These are phyloP conservation scores for Neonectria magnoliae DNA, from an alignment of 2,329 filamentous ascomycete species.

Conservation along the genomic window DNA sequence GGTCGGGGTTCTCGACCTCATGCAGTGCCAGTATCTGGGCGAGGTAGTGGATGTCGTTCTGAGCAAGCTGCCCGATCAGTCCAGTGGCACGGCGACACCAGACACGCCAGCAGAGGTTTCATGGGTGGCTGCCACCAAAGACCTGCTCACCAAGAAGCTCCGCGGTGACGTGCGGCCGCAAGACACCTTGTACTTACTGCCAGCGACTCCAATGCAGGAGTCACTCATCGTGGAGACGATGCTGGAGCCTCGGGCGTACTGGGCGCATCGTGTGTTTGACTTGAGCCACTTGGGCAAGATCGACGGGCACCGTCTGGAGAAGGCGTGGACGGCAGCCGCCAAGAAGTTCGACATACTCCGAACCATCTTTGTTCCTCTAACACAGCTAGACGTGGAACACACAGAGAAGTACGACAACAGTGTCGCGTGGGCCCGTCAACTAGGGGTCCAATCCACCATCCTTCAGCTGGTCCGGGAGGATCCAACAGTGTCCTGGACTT, in stretches of 20 bases:
- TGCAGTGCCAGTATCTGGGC: constrained; percentile 35
- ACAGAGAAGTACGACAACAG: constrained; percentile 8
- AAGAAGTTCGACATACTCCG: constrained; percentile 48
- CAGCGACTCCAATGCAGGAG: constrained; percentile 50
- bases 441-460: constrained; percentile 29
- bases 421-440: constrained; percentile 25
- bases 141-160: constrained; percentile 24
- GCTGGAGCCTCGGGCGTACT: constrained; percentile 49
- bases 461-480: constrained; percentile 29
- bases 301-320: constrained; percentile 42
- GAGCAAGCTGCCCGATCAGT: neutral
- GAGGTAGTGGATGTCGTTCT: constrained; percentile 35
- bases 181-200: constrained; percentile 36
- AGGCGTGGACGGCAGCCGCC: constrained; percentile 44
- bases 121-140: constrained; percentile 23
- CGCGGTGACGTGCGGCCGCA: constrained; percentile 21
- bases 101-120: constrained; percentile 1
- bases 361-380: constrained; percentile 47
- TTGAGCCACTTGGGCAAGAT: constrained; percentile 38
- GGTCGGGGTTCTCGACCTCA: constrained; percentile 37
- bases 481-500: constrained; percentile 23
- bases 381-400: constrained; percentile 22
- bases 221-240: constrained; percentile 52
- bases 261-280: constrained; percentile 51
- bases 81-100: neutral